Evolutionary conservation across 2,329 filamentous ascomycete genomes (phyloP).

Genomic region (Fusarium foetens): DNA sequence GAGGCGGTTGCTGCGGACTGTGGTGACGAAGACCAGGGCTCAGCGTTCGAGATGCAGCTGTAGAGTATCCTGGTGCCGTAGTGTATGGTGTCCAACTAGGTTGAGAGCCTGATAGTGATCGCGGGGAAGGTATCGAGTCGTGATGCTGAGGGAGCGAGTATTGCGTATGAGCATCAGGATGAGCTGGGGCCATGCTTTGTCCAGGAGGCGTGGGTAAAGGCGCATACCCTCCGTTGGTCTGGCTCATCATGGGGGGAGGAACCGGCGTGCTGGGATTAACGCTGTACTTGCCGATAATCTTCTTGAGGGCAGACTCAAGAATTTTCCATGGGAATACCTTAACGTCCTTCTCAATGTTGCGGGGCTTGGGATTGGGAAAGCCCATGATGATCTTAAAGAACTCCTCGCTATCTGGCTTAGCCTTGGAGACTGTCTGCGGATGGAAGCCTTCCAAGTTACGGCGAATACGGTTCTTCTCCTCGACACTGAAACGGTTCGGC

Average conservation of each 20-base stretch:
- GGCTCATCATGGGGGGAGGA: slow-evolving; percentile 54
- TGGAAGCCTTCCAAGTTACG: slow-evolving; percentile 95
- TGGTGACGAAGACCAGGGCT: slow-evolving; percentile 50
- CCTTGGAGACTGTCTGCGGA: slow-evolving; percentile 92
- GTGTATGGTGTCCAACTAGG: slow-evolving; percentile 62
- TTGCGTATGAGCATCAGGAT: slow-evolving; percentile 49
- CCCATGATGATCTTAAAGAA: slow-evolving; percentile 99
- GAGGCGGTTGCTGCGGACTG: slow-evolving; percentile 51
- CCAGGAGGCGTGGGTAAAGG: slow-evolving; percentile 60
- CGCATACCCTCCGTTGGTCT: slow-evolving; percentile 54
- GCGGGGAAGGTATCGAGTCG: slow-evolving; percentile 63
- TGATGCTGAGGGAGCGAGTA: slow-evolving; percentile 58
- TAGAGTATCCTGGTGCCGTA: slow-evolving; percentile 48
- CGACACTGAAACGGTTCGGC: slow-evolving; percentile 85
- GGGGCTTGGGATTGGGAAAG: slow-evolving; percentile 92
- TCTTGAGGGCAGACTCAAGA: slow-evolving; percentile 86
- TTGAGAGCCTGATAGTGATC: slow-evolving; percentile 60
- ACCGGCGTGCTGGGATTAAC: slow-evolving; percentile 57
- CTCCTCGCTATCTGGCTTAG: slow-evolving; percentile 89
- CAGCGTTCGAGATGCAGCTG: slow-evolving; percentile 54
- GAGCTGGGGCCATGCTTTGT: slow-evolving; percentile 47
- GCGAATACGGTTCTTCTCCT: slow-evolving; percentile 98
- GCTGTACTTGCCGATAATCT: slow-evolving; percentile 97
- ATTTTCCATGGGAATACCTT: slow-evolving; percentile 99
- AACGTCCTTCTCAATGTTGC: slow-evolving; percentile 99